Conservation (phyloP, 225 moss, liverwort and hornwort species). For the Sphagnum contortum region DNA sequence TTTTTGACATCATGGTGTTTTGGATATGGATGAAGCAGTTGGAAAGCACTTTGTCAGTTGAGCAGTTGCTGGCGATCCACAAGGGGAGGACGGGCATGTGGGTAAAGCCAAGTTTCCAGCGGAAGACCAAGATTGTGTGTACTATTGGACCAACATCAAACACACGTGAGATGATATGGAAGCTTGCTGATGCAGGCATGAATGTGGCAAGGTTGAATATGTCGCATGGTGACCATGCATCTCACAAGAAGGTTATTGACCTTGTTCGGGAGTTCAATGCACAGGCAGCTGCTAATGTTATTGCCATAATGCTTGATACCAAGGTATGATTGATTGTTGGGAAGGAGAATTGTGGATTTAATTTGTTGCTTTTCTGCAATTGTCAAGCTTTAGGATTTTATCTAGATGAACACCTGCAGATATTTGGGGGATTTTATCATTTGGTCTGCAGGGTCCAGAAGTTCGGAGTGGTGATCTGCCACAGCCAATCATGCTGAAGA, state of each 20-base stretch:
- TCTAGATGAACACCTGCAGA: neutral
- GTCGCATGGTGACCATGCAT: slow-evolving; percentile 83
- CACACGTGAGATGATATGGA: slow-evolving; percentile 74
- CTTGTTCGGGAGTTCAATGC: slow-evolving; percentile 71
- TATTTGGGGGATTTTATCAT: neutral
- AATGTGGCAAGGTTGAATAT: slow-evolving; percentile 78
- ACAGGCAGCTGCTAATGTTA: slow-evolving; percentile 57
- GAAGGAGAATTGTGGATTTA: too few species aligned
- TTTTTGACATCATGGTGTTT: neutral
- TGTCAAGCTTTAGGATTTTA: too few species aligned
- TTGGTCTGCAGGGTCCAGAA: slow-evolving; percentile 61
- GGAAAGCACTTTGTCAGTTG: slow-evolving; percentile 30
- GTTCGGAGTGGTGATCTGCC: slow-evolving; percentile 92
- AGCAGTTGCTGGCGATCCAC: slow-evolving; percentile 45
- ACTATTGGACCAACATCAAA: slow-evolving; percentile 76
- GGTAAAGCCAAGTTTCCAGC: slow-evolving; percentile 87
- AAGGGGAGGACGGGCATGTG: slow-evolving; percentile 77
- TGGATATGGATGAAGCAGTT: slow-evolving; percentile 12
- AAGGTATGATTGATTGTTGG: slow-evolving; percentile 32
- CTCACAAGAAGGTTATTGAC: slow-evolving; percentile 72
- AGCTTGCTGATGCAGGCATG: slow-evolving; percentile 78
- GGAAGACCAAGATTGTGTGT: slow-evolving; percentile 92
- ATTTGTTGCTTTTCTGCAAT: too few species aligned
- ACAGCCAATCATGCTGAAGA: slow-evolving; percentile 71
- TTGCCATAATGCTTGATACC: slow-evolving; percentile 81